Evolutionary conservation across 78 protist species (phyloP).

Genomic region (Dictyostelium discoideum): DNA sequence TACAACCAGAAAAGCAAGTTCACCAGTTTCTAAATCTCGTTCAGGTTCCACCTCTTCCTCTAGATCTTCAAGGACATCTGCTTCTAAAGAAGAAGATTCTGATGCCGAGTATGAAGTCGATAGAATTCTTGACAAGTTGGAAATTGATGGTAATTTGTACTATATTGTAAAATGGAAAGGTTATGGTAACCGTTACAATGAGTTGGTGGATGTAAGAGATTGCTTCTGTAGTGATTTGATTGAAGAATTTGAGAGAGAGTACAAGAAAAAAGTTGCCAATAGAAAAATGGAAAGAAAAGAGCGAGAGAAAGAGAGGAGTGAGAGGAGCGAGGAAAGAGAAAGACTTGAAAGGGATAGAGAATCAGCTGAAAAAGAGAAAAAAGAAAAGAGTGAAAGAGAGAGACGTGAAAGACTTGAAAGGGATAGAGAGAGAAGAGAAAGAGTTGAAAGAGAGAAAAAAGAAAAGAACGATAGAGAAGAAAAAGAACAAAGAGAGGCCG

Average conservation of each 20-base stretch:
- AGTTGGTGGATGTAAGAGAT: not conserved
- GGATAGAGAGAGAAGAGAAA: not conserved
- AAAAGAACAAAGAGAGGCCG: not conserved
- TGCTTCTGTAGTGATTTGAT: slow-evolving; percentile 29
- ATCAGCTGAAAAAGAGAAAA: not conserved
- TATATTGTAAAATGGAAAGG: slow-evolving; percentile 46
- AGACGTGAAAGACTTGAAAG: not conserved
- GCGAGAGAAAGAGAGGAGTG: not conserved
- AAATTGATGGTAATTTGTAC: not conserved
- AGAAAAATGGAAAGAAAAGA: not conserved
- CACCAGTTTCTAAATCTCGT: not conserved
- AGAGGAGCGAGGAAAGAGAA: not conserved
- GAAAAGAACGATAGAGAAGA: not conserved
- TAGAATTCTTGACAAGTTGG: not conserved
- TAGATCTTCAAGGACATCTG: no score
- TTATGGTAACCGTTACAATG: not conserved
- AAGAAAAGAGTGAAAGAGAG: not conserved
- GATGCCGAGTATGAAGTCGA: slow-evolving; percentile 23
- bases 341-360: not conserved
- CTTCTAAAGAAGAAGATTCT: not conserved
- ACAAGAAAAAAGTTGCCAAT: not conserved
- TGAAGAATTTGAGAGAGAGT: not conserved
- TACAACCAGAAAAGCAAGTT: not conserved
- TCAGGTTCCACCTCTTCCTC: not conserved
- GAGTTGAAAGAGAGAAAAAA: not conserved